These are phyloP conservation scores for Eucommia ulmoides DNA, from an alignment of 257 asterid species.

Conservation along the genomic window DNA sequence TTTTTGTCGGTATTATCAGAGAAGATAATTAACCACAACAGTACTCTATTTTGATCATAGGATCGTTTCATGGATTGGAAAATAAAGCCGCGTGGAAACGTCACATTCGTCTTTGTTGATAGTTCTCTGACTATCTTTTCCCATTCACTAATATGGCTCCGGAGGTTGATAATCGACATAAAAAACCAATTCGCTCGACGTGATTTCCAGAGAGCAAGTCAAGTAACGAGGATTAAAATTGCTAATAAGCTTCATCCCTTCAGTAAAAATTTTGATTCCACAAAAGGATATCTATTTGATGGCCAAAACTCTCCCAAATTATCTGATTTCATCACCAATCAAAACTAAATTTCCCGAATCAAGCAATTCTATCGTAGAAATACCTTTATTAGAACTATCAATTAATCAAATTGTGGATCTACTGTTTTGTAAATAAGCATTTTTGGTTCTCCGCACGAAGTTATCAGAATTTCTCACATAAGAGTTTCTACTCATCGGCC, in stretches of 20 bases:
- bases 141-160: conserved; percentile 79
- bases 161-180: conserved; percentile 45
- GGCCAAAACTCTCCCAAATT: conserved; percentile 73
- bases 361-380: conserved; percentile 48
- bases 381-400: conserved; percentile 45
- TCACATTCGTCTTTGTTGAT: conserved; percentile 37
- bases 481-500: conserved; percentile 74
- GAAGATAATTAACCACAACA: conserved; percentile 69
- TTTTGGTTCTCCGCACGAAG: conserved; percentile 41
- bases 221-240: conserved; percentile 39
- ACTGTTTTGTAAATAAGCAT: conserved; percentile 44
- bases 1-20: conserved; percentile 24
- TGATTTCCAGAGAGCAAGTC: conserved; percentile 62
- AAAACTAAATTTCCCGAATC: conserved; percentile 71
- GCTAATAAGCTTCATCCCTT: conserved; percentile 64
- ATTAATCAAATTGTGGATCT: conserved; percentile 57
- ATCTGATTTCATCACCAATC: conserved; percentile 32
- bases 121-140: conserved; percentile 44
- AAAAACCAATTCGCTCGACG: conserved; percentile 59
- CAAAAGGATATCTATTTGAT: conserved; percentile 67
- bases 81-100: conserved; percentile 30
- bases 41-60: conserved; percentile 25
- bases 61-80: conserved; percentile 75
- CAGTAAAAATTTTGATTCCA: conserved; percentile 45
- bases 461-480: conserved; percentile 44